These are phyloP conservation scores for Magnolia kwangsiensis DNA, from an alignment of 164 flowering plant genomes.

Conservation along the genomic window DNA sequence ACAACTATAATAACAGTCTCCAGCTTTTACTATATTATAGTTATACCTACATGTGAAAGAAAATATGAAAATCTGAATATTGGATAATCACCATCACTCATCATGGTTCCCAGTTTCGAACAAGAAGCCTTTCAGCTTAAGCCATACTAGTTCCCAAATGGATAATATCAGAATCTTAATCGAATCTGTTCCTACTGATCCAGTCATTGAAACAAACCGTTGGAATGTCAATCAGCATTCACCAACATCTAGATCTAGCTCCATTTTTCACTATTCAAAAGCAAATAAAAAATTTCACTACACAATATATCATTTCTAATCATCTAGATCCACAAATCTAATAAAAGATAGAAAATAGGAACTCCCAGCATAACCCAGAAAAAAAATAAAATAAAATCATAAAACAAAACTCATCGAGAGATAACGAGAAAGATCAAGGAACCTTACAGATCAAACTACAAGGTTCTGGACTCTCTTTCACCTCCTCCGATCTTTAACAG, in stretches of 20 bases:
- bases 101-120: background rate
- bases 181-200: too few species aligned
- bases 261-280: background rate
- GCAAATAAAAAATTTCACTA: background rate
- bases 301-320: background rate
- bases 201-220: too few species aligned
- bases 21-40: too few species aligned
- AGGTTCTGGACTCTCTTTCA: background rate
- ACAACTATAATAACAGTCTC: too few species aligned
- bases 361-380: background rate
- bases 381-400: background rate
- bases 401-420: background rate
- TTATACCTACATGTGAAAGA: too few species aligned
- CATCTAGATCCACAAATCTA: background rate
- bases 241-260: background rate
- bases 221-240: too few species aligned
- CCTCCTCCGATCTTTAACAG: background rate
- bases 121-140: background rate
- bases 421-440: background rate
- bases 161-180: too few species aligned
- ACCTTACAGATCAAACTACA: background rate
- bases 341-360: background rate
- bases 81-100: background rate
- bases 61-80: too few species aligned
- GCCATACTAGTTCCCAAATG: background rate